These are phyloP conservation scores for Haplosporangium sp. DNA, from an alignment of 371 early-diverging fungal genomes.

Conservation along the genomic window DNA sequence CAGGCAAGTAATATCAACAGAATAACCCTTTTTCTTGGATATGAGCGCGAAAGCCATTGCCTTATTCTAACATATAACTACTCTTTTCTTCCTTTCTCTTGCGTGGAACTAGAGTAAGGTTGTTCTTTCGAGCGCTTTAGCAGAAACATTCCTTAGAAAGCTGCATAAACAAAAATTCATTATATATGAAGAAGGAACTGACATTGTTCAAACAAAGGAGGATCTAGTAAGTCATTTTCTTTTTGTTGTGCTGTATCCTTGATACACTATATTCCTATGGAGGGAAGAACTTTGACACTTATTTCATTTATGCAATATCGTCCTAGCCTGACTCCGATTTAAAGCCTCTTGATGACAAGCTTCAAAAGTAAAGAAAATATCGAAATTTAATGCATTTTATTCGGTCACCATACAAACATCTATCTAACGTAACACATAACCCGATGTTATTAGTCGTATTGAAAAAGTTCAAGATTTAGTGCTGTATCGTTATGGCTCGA, in stretches of 20 bases:
- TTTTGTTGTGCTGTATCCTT: neutral
- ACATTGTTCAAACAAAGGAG: constrained; percentile 70
- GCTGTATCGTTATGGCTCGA: constrained; percentile 82
- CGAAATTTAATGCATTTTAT: too few species aligned
- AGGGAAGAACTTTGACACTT: neutral
- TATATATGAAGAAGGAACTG: constrained; percentile 74
- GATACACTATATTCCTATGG: neutral
- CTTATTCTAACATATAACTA: neutral
- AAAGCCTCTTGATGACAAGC: constrained; percentile 73
- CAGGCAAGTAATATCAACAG: constrained; percentile 41
- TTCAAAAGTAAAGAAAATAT: constrained; percentile 55
- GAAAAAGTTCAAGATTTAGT: constrained; percentile 86
- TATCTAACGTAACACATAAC: too few species aligned
- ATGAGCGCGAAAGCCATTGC: neutral
- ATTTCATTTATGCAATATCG: neutral
- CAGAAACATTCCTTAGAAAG: constrained; percentile 80
- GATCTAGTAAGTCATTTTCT: constrained; percentile 55
- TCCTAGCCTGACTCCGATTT: constrained; percentile 62
- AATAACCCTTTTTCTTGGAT: neutral
- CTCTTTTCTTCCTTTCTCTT: neutral
- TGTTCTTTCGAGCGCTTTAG: constrained; percentile 81
- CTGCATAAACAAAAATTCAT: constrained; percentile 77
- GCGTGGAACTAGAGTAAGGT: constrained; percentile 60
- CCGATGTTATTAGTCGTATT: constrained; percentile 58
- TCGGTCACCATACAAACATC: too few species aligned